A percentile compares a stretch with the other conserved stretches of the same genome.
Conservation (phyloP, 164 flowering plant species). For the Aristolochia californica region DNA sequence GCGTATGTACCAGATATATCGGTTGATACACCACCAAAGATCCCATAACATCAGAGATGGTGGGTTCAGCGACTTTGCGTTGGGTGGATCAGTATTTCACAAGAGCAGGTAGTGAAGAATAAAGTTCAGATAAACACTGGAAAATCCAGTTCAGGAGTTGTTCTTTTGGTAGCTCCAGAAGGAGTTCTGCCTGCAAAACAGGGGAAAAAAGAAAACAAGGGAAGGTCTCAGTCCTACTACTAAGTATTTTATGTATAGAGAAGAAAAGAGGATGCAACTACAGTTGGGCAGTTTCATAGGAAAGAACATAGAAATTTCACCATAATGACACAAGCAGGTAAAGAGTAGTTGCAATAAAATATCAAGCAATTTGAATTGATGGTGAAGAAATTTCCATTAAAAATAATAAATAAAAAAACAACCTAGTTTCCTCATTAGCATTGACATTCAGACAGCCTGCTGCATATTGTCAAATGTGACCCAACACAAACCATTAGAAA, state of each 20-base stretch:
- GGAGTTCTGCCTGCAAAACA: constrained; percentile 69
- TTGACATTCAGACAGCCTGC: too few species aligned
- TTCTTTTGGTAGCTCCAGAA: constrained; percentile 84
- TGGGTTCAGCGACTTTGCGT: background rate
- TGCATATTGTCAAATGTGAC: too few species aligned
- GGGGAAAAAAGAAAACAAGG: constrained; percentile 2
- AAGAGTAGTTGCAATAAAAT: too few species aligned
- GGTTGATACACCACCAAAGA: too few species aligned
- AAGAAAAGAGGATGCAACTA: background rate
- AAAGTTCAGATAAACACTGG: constrained; percentile 75
- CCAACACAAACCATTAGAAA: too few species aligned
- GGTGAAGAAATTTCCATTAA: too few species aligned
- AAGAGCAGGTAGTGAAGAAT: constrained; percentile 74
- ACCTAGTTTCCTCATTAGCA: too few species aligned
- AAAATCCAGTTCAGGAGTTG: constrained; percentile 88
- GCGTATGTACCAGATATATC: too few species aligned
- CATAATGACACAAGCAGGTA: too few species aligned
- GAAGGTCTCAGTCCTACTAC: background rate
- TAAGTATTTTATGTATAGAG: background rate
- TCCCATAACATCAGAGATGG: too few species aligned
- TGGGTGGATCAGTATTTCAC: constrained; percentile 49
- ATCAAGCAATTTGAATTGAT: too few species aligned
- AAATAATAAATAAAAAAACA: too few species aligned
- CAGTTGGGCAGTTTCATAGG: background rate
- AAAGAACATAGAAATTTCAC: background rate